Percentiles rank a stretch among this genome's conserved stretches.
Conservation (phyloP, 768 basidiomycete genomes). For the Amanita inopinata region DNA sequence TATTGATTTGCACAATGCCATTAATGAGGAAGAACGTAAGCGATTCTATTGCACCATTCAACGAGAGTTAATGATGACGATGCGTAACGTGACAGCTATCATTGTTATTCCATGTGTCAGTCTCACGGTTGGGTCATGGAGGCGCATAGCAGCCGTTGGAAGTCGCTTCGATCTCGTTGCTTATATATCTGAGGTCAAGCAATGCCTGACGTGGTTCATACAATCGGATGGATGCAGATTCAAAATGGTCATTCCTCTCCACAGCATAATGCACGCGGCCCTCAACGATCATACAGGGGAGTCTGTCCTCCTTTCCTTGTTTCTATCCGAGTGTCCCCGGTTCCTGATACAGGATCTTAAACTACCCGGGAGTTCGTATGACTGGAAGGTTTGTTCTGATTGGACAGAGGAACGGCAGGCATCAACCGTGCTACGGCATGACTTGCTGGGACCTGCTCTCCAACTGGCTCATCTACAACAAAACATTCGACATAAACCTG, state of each 20-base stretch:
- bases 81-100: slow-evolving; percentile 38
- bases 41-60: slow-evolving; percentile 8
- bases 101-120: slow-evolving; percentile 70
- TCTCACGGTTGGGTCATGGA: slow-evolving; percentile 71
- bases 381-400: slow-evolving; percentile 60
- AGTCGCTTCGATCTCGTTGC: slow-evolving; percentile 61
- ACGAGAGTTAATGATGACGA: background rate
- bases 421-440: slow-evolving; percentile 50
- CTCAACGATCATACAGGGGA: slow-evolving; percentile 47
- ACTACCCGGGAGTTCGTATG: slow-evolving; percentile 20
- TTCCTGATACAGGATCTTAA: slow-evolving; percentile 55
- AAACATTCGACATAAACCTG: slow-evolving; percentile 25
- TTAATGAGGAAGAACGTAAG: slow-evolving; percentile 75
- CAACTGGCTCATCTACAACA: slow-evolving; percentile 50
- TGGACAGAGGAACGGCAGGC: slow-evolving; percentile 76
- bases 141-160: slow-evolving; percentile 50
- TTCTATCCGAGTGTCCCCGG: slow-evolving; percentile 54
- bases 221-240: slow-evolving; percentile 63
- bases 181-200: slow-evolving; percentile 60
- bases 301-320: slow-evolving; percentile 49
- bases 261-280: slow-evolving; percentile 45
- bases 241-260: slow-evolving; percentile 79
- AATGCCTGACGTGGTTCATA: slow-evolving; percentile 72
- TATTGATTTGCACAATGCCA: slow-evolving; percentile 48
- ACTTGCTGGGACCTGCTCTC: slow-evolving; percentile 51